These are phyloP conservation scores for Tolypocladium guangdongense DNA, from an alignment of 2,329 filamentous ascomycete species.

Conservation along the genomic window DNA sequence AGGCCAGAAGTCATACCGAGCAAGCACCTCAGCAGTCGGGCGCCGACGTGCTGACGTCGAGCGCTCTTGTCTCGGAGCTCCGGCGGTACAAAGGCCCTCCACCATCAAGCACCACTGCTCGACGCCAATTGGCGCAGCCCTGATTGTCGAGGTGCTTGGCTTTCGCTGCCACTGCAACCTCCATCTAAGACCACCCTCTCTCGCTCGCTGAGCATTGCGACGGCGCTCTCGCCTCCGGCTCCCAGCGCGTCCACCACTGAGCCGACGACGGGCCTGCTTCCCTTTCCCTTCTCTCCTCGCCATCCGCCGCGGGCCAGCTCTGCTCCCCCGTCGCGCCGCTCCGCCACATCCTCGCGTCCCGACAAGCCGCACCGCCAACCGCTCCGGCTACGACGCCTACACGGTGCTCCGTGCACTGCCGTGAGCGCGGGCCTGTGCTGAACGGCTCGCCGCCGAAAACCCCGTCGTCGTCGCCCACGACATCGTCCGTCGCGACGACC, in stretches of 20 bases:
- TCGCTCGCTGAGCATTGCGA: neutral
- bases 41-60: neutral
- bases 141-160: neutral
- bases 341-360: neutral
- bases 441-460: neutral
- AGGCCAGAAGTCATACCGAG: neutral
- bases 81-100: neutral
- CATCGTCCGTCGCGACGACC: neutral
- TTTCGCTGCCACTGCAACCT: conserved; percentile 4
- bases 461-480: neutral
- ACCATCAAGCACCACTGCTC: conserved; percentile 3
- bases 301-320: neutral
- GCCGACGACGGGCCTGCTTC: neutral
- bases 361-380: neutral
- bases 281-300: neutral
- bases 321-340: neutral
- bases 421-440: neutral
- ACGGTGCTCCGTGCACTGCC: neutral
- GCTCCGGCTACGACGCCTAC: neutral
- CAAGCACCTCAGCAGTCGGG: neutral
- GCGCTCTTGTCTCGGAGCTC: neutral
- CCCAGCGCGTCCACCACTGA: neutral
- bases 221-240: neutral
- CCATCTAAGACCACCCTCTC: neutral
- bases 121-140: conserved; percentile 7